These are phyloP conservation scores for Herpotrichia juniperi DNA, from an alignment of 2,329 filamentous ascomycete species.

Conservation along the genomic window DNA sequence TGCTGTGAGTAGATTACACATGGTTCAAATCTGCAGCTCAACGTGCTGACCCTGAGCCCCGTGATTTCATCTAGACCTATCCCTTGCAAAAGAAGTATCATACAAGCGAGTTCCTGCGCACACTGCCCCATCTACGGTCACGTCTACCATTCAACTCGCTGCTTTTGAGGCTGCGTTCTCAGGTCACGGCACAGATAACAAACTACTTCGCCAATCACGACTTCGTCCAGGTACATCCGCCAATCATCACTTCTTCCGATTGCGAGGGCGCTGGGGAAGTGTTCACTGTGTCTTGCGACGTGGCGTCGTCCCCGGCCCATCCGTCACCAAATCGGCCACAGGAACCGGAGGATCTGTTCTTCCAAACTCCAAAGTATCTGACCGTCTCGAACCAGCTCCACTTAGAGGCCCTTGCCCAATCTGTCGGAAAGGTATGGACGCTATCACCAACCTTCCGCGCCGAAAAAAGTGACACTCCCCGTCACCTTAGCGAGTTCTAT, in stretches of 20 bases:
- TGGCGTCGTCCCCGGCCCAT: conserved; percentile 22
- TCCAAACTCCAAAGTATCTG: conserved; percentile 86
- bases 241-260: conserved; percentile 94
- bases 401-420: conserved; percentile 87
- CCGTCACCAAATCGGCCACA: conserved; percentile 29
- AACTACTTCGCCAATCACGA: conserved; percentile 74
- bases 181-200: conserved; percentile 74
- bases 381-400: conserved; percentile 96
- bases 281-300: conserved; percentile 67
- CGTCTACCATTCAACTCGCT: conserved; percentile 82
- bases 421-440: conserved; percentile 90
- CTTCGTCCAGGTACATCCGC: conserved; percentile 86
- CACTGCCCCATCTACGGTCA: conserved; percentile 83
- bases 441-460: conserved; percentile 93
- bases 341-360: conserved; percentile 64
- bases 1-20: conserved; percentile 64
- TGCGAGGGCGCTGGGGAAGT: conserved; percentile 97
- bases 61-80: conserved; percentile 66
- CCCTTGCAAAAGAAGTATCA: conserved; percentile 98
- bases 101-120: conserved; percentile 84
- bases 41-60: conserved; percentile 23
- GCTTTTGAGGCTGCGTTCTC: conserved; percentile 81
- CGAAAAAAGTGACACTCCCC: conserved; percentile 81
- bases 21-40: conserved; percentile 2
- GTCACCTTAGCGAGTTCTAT: conserved; percentile 97